A percentile compares a stretch with the other conserved stretches of the same genome.
Conservation (phyloP, 805 yeast genomes). For the Starmera amethionina region DNA sequence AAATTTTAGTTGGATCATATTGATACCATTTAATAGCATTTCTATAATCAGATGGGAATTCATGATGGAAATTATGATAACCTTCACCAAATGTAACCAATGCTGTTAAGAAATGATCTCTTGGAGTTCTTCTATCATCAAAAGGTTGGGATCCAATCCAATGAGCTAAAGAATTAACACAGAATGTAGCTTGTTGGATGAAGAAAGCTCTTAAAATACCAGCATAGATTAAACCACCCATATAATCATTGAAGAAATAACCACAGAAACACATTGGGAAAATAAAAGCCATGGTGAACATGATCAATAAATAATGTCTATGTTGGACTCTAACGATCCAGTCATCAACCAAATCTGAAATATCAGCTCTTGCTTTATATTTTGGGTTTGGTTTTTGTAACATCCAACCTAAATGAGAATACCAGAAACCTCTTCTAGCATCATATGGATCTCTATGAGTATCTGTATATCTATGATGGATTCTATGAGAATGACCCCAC, state of each 20-base stretch:
- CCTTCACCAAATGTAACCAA: slow-evolving; percentile 84
- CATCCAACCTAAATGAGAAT: slow-evolving; percentile 84
- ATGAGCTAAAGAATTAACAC: slow-evolving; percentile 80
- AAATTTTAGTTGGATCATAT: slow-evolving; percentile 67
- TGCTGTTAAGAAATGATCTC: slow-evolving; percentile 76
- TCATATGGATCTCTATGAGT: slow-evolving; percentile 79
- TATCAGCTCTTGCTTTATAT: slow-evolving; percentile 61
- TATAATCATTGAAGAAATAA: slow-evolving; percentile 45
- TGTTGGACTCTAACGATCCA: slow-evolving; percentile 1
- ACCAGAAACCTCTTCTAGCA: slow-evolving; percentile 79
- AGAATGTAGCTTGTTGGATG: slow-evolving; percentile 80
- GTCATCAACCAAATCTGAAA: slow-evolving; percentile 66
- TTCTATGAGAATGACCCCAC: slow-evolving; percentile 84
- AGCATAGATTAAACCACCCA: slow-evolving; percentile 70
- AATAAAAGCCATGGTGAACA: slow-evolving; percentile 51
- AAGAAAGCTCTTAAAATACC: slow-evolving; percentile 60
- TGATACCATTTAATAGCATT: slow-evolving; percentile 83
- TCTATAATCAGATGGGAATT: slow-evolving; percentile 84
- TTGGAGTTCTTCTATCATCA: slow-evolving; percentile 79
- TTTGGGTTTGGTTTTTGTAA: slow-evolving; percentile 70
- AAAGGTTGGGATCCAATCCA: slow-evolving; percentile 83
- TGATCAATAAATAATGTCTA: slow-evolving; percentile 37
- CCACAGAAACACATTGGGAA: slow-evolving; percentile 54
- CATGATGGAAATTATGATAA: slow-evolving; percentile 85
- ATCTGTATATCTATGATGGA: slow-evolving; percentile 82